Evolutionary conservation across 176 grass and related monocot species (phyloP).

Genomic region (Phragmites australis): DNA sequence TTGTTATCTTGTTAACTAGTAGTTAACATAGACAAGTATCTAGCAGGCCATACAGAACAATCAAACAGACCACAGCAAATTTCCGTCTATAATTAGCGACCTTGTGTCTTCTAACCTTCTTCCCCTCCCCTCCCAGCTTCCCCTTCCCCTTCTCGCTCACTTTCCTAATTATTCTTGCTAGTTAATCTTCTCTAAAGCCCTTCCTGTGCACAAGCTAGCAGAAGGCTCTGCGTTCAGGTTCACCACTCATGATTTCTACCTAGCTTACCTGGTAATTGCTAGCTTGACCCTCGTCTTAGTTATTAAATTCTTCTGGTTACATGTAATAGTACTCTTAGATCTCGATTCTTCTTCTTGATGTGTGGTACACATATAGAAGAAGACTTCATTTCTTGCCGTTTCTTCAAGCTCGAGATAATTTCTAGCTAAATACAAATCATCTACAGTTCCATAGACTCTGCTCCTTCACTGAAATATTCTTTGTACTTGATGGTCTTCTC

Average conservation of each 20-base stretch:
- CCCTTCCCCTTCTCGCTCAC: background rate
- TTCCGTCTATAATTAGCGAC: constrained; percentile 39
- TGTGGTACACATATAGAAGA: constrained; percentile 15
- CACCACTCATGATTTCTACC: constrained; percentile 9
- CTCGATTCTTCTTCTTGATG: constrained; percentile 25
- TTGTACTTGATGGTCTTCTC: constrained; percentile 61
- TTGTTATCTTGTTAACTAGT: constrained; percentile 13
- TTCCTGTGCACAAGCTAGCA: background rate
- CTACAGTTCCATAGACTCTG: constrained; percentile 41
- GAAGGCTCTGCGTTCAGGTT: background rate
- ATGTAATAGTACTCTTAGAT: constrained; percentile 34
- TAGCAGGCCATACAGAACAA: constrained; percentile 35
- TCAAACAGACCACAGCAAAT: constrained; percentile 30
- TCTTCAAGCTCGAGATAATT: constrained; percentile 38
- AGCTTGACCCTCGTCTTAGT: background rate
- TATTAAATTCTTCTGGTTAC: constrained; percentile 5
- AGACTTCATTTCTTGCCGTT: constrained; percentile 31
- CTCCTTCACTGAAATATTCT: constrained; percentile 74
- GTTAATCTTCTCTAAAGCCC: background rate
- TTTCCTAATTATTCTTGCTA: constrained; percentile 24
- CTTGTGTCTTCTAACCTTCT: constrained; percentile 17
- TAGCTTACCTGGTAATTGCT: background rate
- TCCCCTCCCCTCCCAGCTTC: background rate
- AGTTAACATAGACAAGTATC: constrained; percentile 27
- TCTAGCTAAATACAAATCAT: constrained; percentile 42